Evolutionary conservation across 257 asterid species (phyloP), one percentile per base, ranked within the genome.

Genomic region (Plantago ovata): DNA sequence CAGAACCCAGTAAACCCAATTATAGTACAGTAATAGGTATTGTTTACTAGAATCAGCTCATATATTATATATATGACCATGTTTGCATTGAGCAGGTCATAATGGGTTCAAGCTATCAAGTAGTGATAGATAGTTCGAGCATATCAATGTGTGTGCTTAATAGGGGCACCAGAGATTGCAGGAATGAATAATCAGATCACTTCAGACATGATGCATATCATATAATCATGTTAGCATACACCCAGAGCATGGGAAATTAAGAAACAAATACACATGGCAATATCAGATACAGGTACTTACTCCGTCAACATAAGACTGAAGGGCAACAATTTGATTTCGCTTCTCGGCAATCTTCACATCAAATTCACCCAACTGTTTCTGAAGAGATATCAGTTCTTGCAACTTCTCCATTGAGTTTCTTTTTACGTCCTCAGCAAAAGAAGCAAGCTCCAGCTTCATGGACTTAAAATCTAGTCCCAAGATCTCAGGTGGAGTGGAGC

Each of bases 311-410:
- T 76, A 78, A 39, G 84, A 67, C 61, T 74, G 76, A 43, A 76
- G 79, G 65, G 71, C 67, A 40, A 77, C 72, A 21, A 76, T 66
- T 24, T 11, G 76, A 11, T 70, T 83, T 59, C 72, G 82, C 62
- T 75, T 92, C 67, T 84, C 94, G 74, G 81, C 91, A 65, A 89
- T 68, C 75, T 71, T 82, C 22, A 82, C 70, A 67, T 78, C 75
- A 72, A 42, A 80, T 56, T 88, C 94, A 58, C 77, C 70, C 7
- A 88, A 76, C 66, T 61, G 86, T 62, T 84, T 83, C 75, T 70
- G 86, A 68, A 92, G 95, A 69, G 82, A 70, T 36, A 85, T 85
- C 69, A 83, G 58, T 69, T 86, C 98, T 62, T 92, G 95, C 61
- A 72, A 63, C 73, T 88, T 92, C 60, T 70, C 80, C 79, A 82